Evolutionary conservation across 768 basidiomycete genomes (phyloP), one percentile per base, ranked within the genome.

Genomic region (Boletus rubescentipes): DNA sequence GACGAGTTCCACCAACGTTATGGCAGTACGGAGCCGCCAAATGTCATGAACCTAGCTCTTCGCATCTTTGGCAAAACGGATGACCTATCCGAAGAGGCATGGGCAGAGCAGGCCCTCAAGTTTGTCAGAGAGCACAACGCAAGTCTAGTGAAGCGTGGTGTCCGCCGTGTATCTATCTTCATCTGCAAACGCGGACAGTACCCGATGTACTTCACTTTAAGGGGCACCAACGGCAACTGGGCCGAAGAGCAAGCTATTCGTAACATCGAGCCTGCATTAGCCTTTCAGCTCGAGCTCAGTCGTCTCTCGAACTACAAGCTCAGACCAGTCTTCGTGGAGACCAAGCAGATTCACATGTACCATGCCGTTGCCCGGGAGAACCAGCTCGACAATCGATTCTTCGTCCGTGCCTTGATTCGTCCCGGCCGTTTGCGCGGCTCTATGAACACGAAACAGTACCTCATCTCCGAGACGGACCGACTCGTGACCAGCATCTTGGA

Each of bases 291-390:
- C 46, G 97, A 99, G 69, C 86, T 99, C 55, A 91, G 89, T 71
- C 93, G 97, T 42, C 81, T 99, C 51, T 96, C 94, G 15, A 91
- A 95, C 78, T 98, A 98, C 77, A 93, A 95, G 70, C 82, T 99
- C 68, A 90, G 84, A 37, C 96, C 97, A n/a, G 86, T 87, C 75
- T 94, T 95, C 68, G 93, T 93, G 43, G 94, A 98, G 74, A 90
- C 92, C 74, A 90, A 96, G 69, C 96, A 98, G 73, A 91, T 98
- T 45, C 97, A 98, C 74, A 91, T 99, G 65, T 98, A 99, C 74
- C 93, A 96, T 64, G 95, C 89, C 41, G 83, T 96, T 47, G 95
- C 94, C 31, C 83, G 85, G 55, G 97, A 98, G 77, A 98, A 98
- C 74, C 90, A 96, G 61, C 83, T 97, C n/a, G 97, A 99, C 72